These are phyloP conservation scores for Geum urbanum DNA, from an alignment of 306 rosid genomes.

Conservation along the genomic window DNA sequence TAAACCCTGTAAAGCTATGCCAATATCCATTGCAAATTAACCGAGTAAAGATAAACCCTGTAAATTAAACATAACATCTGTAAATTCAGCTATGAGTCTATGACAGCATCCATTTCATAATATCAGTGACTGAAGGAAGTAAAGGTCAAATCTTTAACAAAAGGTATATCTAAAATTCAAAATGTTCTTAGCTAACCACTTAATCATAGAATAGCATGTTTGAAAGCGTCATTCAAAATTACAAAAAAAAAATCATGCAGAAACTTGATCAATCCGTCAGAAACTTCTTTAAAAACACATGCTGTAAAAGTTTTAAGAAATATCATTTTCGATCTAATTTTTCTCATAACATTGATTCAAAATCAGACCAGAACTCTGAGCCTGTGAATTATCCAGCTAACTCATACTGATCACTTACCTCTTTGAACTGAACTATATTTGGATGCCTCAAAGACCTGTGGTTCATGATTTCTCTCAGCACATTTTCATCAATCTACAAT, in stretches of 20 bases:
- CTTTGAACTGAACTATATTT: conserved; percentile 71
- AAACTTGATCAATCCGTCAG: no score
- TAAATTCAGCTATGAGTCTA: background rate
- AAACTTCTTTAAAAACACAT: background rate
- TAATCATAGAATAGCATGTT: background rate
- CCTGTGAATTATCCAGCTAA: background rate
- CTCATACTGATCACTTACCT: conserved; percentile 34
- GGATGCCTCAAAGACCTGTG: conserved; percentile 86
- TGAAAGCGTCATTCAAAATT: background rate
- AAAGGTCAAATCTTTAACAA: background rate
- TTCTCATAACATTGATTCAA: background rate
- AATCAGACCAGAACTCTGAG: background rate
- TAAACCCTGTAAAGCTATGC: conserved; percentile 2
- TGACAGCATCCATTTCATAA: background rate
- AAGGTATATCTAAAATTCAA: background rate
- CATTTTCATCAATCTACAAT: conserved; percentile 72
- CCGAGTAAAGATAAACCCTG: conserved; percentile 1
- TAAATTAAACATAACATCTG: background rate
- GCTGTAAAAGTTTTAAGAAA: background rate
- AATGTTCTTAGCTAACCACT: background rate
- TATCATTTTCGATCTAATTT: background rate
- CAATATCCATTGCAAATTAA: background rate
- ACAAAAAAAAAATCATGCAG: no score
- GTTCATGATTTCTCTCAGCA: conserved; percentile 81
- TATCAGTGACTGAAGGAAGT: background rate